Base-by-base conservation (phyloP, 2,329 filamentous ascomycete genomes). In the Paecilomyces sp. region DNA sequence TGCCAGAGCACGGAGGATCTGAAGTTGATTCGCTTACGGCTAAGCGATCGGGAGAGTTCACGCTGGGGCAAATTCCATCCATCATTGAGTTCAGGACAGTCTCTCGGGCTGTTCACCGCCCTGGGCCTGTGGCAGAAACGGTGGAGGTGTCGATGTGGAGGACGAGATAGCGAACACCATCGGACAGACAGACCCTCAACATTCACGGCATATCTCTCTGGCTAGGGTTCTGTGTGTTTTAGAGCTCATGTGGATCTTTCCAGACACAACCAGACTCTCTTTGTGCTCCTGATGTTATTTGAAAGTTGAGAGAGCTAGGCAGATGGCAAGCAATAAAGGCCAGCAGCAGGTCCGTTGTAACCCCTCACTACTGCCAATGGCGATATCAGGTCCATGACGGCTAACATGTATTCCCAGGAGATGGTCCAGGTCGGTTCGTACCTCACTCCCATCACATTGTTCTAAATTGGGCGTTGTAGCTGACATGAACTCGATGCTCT, bases 391-490 rank as follows among this genome's bases (percentile, higher is more conserved):
- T 56, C 51, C 33, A 33, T 41, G 31, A 55, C 22, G 41, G 55
- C 64, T 67, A 36, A 59, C 30, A 56, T 22, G 15, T 54, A 58
- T 56, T 28, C 7, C n/a, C 58, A 97, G 91, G 94, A 99, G 84
- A 99, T 99, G 94, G 91, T 97, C 68, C 93, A 99, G 89, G 92
- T 99, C 82, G 93, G 94, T 97, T 88, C 83, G 87, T 89, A 69
- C 69, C 67, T 70, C 70, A 65, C 61, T 60, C 61, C 60, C 59
- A 55, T 63, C 61, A 57, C 47, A 31, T 57, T 18, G 63, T 58
- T 53, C 54, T 54, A 55, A 36, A 56, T 57, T 55, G 55, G 57
- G 55, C 61, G 36, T 56, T 61, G 62, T 62, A 54, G 62, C 67
- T 71, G 60, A 72, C 64, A 62, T 63, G 62, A 55, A 55, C 33